Conservation (phyloP, 176 grass and related monocot genomes). For the Paspalum vaginatum region DNA sequence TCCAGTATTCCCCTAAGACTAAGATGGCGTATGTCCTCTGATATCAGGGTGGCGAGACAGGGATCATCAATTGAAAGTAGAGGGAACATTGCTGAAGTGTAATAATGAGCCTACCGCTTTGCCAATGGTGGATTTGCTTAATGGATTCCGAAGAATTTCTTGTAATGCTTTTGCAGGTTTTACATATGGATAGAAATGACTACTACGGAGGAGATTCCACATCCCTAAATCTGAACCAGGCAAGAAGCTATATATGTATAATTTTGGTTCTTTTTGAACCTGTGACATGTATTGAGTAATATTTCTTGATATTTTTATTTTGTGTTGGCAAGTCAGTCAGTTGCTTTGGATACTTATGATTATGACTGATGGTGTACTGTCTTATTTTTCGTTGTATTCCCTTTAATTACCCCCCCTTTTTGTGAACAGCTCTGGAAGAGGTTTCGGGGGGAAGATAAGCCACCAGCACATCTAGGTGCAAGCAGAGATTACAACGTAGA, state of each 20-base stretch:
- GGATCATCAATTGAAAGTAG: background rate
- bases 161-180: conserved; percentile 51
- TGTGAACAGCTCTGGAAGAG: conserved; percentile 73
- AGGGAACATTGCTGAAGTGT: background rate
- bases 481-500: conserved; percentile 90
- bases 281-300: background rate
- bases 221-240: conserved; percentile 82
- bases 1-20: background rate
- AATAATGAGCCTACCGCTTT: background rate
- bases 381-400: background rate
- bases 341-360: conserved; percentile 12
- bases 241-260: conserved; percentile 31
- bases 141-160: conserved; percentile 17
- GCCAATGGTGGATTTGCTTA: conserved; percentile 6
- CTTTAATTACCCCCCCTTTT: background rate
- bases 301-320: background rate
- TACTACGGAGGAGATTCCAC: conserved; percentile 89
- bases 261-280: background rate
- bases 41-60: background rate
- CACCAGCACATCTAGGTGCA: conserved; percentile 59
- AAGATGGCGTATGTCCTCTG: background rate
- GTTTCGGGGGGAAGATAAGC: conserved; percentile 77
- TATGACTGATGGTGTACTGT: background rate
- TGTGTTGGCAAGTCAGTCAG: background rate
- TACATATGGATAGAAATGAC: conserved; percentile 93